A percentile compares a stretch with the other conserved stretches of the same genome.
Evolutionary conservation across 352 stramenopile genomes (phyloP).

Genomic region (Blastocystis sp.): DNA sequence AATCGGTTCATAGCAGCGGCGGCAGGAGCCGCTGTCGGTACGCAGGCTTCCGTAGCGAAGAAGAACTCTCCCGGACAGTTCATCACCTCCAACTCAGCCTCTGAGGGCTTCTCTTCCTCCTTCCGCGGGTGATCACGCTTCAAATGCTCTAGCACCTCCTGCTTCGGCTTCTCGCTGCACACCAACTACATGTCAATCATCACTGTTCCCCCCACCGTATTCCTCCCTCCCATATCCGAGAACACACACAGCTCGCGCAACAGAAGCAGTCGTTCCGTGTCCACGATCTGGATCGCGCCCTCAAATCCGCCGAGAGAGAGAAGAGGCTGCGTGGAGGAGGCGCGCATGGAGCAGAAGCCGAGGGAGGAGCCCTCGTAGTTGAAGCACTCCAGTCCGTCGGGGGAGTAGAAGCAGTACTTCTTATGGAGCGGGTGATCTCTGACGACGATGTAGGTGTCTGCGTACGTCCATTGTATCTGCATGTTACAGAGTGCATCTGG

Average conservation of each 20-base stretch:
- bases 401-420: conserved; percentile 2
- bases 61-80: background rate
- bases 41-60: background rate
- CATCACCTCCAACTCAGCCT: conserved; percentile 21
- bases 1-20: background rate
- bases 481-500: background rate
- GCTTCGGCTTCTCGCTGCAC: conserved; percentile 27
- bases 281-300: background rate
- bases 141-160: conserved; percentile 10
- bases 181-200: background rate
- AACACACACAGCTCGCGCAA: conserved; percentile 29
- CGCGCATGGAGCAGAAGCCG: background rate
- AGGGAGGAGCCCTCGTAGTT: background rate
- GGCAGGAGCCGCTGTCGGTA: conserved; percentile 12
- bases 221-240: background rate
- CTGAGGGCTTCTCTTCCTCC: background rate
- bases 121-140: conserved; percentile 1
- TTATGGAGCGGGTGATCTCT: conserved; percentile 37
- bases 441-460: conserved; percentile 29
- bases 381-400: conserved; percentile 22
- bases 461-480: conserved; percentile 19
- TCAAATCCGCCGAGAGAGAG: conserved; percentile 19
- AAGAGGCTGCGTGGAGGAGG: background rate
- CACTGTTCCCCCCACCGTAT: background rate
- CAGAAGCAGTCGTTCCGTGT: background rate